Percentiles rank a stretch among this genome's conserved stretches.
These are phyloP conservation scores for Verticillium albo-atrum DNA, from an alignment of 2,329 filamentous ascomycete genomes.

Conservation along the genomic window DNA sequence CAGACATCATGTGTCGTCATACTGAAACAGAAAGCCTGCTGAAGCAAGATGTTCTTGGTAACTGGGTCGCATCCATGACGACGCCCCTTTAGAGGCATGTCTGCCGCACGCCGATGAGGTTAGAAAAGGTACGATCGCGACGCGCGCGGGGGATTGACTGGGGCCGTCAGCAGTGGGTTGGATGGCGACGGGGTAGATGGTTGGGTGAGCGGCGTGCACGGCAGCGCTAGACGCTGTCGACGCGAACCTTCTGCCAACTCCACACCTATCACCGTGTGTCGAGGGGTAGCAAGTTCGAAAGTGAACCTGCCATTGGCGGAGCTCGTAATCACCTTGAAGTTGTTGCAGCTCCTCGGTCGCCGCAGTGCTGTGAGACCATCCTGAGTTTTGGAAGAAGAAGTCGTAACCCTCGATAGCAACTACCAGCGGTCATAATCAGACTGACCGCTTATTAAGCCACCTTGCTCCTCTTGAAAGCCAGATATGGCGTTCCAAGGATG, in stretches of 20 bases:
- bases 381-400: too few relatives aligned
- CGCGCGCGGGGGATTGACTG: neutral
- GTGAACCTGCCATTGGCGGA: neutral
- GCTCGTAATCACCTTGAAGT: too few relatives aligned
- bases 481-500: too few relatives aligned
- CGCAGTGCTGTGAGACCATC: too few relatives aligned
- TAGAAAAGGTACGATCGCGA: neutral
- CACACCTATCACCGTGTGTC: neutral
- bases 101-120: neutral
- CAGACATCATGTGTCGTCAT: neutral
- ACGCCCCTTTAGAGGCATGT: neutral
- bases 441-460: too few relatives aligned
- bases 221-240: neutral
- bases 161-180: too few relatives aligned
- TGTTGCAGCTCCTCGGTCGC: too few relatives aligned
- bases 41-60: neutral
- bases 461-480: too few relatives aligned
- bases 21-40: neutral
- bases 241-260: neutral
- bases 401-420: too few relatives aligned
- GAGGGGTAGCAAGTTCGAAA: slow-evolving; percentile 9
- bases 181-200: neutral
- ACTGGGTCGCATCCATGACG: neutral
- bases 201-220: neutral
- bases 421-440: too few relatives aligned